A percentile compares a stretch with the other conserved stretches of the same genome.
Conservation (phyloP, 768 basidiomycete genomes). For the Hypholoma fasciculare region DNA sequence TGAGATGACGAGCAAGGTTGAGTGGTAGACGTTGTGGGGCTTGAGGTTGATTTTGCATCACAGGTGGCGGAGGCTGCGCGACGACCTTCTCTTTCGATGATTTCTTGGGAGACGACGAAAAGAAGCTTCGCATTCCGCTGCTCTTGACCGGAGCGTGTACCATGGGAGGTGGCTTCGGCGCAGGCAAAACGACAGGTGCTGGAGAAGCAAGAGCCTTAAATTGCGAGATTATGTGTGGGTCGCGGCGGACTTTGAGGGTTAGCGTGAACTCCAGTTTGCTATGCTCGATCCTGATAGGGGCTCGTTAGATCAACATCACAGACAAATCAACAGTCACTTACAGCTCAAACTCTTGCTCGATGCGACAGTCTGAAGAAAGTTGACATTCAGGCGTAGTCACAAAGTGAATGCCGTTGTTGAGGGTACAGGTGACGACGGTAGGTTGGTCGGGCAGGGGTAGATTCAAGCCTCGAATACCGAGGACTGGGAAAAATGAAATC, state of each 20-base stretch:
- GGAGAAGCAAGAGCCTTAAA: slow-evolving; percentile 62
- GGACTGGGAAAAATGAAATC: slow-evolving; percentile 48
- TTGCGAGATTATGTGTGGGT: slow-evolving; percentile 81
- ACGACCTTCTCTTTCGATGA: slow-evolving; percentile 46
- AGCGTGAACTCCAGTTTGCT: slow-evolving; percentile 95
- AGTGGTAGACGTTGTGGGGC: slow-evolving; percentile 54
- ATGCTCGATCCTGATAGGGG: slow-evolving; percentile 71
- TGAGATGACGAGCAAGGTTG: slow-evolving; percentile 81
- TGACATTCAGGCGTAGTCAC: slow-evolving; percentile 84
- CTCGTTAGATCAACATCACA: not conserved
- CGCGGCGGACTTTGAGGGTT: slow-evolving; percentile 81
- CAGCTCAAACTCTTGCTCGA: slow-evolving; percentile 93
- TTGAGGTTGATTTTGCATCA: slow-evolving; percentile 34
- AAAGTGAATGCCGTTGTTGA: slow-evolving; percentile 97
- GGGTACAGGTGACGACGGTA: slow-evolving; percentile 78
- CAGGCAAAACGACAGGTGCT: slow-evolving; percentile 30
- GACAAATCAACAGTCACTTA: slow-evolving; percentile 33
- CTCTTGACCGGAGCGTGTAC: slow-evolving; percentile 53
- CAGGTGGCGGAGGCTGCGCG: slow-evolving; percentile 37
- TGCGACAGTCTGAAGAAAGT: slow-evolving; percentile 56
- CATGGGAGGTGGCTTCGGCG: slow-evolving; percentile 33
- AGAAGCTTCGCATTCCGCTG: slow-evolving; percentile 73
- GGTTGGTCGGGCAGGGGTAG: slow-evolving; percentile 78
- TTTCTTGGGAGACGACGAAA: slow-evolving; percentile 75
- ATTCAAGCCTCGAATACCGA: slow-evolving; percentile 70